These are phyloP conservation scores for Paraurostyla sp. DNA, from an alignment of 73 alveolate genomes.

Conservation along the genomic window DNA sequence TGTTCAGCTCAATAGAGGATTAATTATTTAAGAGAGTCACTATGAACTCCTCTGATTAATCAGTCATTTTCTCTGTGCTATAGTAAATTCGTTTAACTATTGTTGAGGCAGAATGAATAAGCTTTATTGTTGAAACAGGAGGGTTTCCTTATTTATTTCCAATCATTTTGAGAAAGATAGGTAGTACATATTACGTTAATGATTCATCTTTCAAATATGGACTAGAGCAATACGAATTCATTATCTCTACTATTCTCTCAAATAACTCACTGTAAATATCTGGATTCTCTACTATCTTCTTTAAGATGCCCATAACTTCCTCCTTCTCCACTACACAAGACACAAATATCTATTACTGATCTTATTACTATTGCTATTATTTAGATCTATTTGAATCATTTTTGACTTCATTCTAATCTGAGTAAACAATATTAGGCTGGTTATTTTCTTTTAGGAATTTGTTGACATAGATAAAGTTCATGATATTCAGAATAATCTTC, in stretches of 20 bases:
- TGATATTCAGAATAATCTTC: background rate
- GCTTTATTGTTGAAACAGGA: background rate
- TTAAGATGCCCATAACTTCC: background rate
- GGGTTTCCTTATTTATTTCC: background rate
- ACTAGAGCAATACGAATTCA: background rate
- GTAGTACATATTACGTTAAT: background rate
- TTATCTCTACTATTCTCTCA: background rate
- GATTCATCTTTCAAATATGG: background rate
- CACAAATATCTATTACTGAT: background rate
- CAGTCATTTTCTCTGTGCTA: background rate
- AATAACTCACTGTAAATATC: background rate
- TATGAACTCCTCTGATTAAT: background rate
- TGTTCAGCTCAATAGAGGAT: background rate
- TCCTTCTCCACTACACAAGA: slow-evolving; percentile 8
- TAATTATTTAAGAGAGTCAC: background rate
- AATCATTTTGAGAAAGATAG: background rate
- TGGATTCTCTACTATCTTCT: background rate
- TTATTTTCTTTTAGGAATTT: slow-evolving; percentile 37
- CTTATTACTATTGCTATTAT: background rate
- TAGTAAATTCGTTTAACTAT: slow-evolving; percentile 18
- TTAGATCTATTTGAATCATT: background rate
- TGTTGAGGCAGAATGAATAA: too few species aligned
- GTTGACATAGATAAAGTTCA: slow-evolving; percentile 22
- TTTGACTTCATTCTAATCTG: background rate
- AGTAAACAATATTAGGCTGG: background rate